Conservation (phyloP, 345 rosid genomes). For the Cardamine occulta region DNA sequence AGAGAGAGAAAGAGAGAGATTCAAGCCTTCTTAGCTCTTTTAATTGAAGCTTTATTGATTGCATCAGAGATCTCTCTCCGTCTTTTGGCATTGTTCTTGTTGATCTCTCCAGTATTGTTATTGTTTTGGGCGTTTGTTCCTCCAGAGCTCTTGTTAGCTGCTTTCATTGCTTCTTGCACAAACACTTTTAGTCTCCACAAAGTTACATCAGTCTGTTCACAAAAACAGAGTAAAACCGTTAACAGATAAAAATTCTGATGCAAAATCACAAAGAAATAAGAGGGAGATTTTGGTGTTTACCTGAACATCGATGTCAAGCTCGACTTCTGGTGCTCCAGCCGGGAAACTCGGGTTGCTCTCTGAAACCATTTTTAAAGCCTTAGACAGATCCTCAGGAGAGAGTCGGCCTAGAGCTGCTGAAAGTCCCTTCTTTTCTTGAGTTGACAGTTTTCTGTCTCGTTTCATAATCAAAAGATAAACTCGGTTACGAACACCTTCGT, state of each 20-base stretch:
- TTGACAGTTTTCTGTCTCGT: slow-evolving; percentile 58
- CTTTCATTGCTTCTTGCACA: slow-evolving; percentile 66
- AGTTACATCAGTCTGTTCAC: slow-evolving; percentile 59
- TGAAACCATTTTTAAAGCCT: slow-evolving; percentile 77
- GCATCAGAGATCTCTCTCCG: slow-evolving; percentile 58
- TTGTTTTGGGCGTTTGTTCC: slow-evolving; percentile 50
- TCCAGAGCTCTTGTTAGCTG: slow-evolving; percentile 46
- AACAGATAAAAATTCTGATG: background rate
- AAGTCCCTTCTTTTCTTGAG: slow-evolving; percentile 71
- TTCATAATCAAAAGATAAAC: slow-evolving; percentile 8
- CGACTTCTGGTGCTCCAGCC: slow-evolving; percentile 66
- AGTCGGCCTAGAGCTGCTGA: slow-evolving; percentile 59
- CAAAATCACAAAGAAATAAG: background rate
- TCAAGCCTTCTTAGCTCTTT: slow-evolving; percentile 53
- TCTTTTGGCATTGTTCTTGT: slow-evolving; percentile 53
- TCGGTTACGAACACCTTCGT: background rate
- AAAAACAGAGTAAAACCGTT: background rate
- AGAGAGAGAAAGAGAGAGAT: background rate
- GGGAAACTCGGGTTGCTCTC: slow-evolving; percentile 67
- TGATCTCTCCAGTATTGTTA: slow-evolving; percentile 42
- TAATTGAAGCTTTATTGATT: slow-evolving; percentile 53
- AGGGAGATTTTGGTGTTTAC: slow-evolving; percentile 36
- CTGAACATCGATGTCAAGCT: slow-evolving; percentile 80
- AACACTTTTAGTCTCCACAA: slow-evolving; percentile 79
- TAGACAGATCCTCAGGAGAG: slow-evolving; percentile 63